phyloP scores from a whole-genome alignment of 1,284 basidiomycete genomes.

The Vanrija sp. region DNA sequence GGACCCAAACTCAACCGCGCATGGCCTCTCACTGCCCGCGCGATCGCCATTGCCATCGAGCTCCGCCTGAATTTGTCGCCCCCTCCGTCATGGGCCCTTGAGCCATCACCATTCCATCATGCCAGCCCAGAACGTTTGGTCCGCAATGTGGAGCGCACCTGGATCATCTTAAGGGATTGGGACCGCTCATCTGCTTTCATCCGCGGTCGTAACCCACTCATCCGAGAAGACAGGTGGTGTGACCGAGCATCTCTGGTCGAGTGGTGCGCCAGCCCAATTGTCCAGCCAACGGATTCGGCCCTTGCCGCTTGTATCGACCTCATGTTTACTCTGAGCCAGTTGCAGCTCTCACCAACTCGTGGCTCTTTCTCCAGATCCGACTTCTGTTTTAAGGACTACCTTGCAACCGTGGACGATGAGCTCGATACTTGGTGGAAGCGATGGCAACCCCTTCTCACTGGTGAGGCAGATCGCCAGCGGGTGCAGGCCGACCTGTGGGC shows the following conservation, averaged over 20 bases:
- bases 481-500: constrained; percentile 12
- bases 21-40: neutral
- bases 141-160: constrained; percentile 16
- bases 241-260: neutral
- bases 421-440: constrained; percentile 4
- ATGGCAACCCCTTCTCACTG: neutral
- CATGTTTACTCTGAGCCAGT: neutral
- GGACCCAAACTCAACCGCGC: constrained; percentile 2
- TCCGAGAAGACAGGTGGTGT: constrained; percentile 6
- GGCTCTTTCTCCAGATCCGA: neutral
- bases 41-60: constrained; percentile 15
- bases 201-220: constrained; percentile 9
- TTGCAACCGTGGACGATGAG: constrained; percentile 2
- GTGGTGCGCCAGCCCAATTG: neutral
- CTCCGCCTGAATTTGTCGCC: constrained; percentile 14
- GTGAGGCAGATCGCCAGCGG: constrained; percentile 8
- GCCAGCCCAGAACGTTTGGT: neutral
- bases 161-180: constrained; percentile 14
- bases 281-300: neutral
- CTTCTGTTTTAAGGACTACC: constrained; percentile 2
- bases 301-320: neutral
- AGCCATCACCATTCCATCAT: neutral
- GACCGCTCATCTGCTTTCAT: constrained; percentile 16
- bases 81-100: constrained; percentile 7
- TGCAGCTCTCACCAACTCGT: neutral